Evolutionary conservation across 805 yeast species (phyloP), one percentile per base, ranked within the genome.

Genomic region (Pichia thaimueangensis): DNA sequence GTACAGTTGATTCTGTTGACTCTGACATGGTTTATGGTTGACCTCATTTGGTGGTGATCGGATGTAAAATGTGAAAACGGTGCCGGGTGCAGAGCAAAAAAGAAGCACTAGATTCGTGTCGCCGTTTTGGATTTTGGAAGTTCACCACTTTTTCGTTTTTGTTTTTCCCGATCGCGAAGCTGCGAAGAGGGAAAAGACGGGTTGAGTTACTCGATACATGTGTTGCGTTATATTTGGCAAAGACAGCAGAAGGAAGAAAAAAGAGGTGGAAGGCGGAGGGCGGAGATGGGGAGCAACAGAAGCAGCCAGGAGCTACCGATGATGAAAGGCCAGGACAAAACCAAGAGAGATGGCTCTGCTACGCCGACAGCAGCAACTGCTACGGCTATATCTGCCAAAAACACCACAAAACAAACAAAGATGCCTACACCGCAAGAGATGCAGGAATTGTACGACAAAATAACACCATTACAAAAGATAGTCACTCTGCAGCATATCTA

Each of bases 401-500:
- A 16, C 34, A 32, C 35, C 9, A 33, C 21, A n/a, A 41, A 41
- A 29, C 40, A 40, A 22, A 42, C 41, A 9, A 44, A 15, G 33
- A 57, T 55, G 62, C 57, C 59, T 0, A 54, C 60, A 2, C 54
- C 52, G 24, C 53, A 57, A 34, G 60, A 56, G 40, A 56, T 56
- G 31, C 48, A 51, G 28, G 49, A 47, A 15, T 49, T 55, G 56
- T 55, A 58, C 34, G 51, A 56, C 51, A 50, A 51, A 35, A 62
- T 63, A 25, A 59, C 67, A 4, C 53, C 56, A 7, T 50, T 63
- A 22, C 66, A 62, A 40, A 62, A 63, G 47, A 59, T 63, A 9
- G 64, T 63, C 22, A 63, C 68, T 6, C 50, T 63, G 24, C 68
- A 63, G 40, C 65, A 63, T 38, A 57, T 63, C 4, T 62, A 63